Conservation (phyloP, 495 filamentous ascomycete species). For the Jackrogersella multiformis region DNA sequence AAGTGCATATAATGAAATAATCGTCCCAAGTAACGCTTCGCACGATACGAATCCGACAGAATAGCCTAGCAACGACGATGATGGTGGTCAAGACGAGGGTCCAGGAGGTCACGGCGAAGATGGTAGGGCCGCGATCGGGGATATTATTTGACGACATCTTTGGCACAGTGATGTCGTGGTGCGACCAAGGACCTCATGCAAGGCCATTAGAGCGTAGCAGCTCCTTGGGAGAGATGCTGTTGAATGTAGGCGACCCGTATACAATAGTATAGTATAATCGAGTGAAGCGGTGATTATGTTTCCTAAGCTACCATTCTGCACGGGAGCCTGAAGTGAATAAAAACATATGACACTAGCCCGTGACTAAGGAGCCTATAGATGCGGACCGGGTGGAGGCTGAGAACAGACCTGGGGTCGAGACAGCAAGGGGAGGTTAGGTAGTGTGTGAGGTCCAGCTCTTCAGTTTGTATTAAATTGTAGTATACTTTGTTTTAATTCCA, state of each 20-base stretch:
- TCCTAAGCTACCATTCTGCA: constrained; percentile 24
- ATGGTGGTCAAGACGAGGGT: constrained; percentile 72
- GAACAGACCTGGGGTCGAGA: constrained; percentile 12
- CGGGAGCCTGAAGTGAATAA: constrained; percentile 16
- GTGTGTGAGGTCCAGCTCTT: constrained; percentile 1
- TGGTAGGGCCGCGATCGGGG: constrained; percentile 69
- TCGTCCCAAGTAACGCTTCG: constrained; percentile 76
- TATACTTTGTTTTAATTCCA: neutral
- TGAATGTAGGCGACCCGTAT: constrained; percentile 21
- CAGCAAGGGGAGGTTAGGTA: neutral
- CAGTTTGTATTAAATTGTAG: too few relatives aligned
- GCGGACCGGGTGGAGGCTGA: constrained; percentile 4
- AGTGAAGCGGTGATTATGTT: constrained; percentile 15
- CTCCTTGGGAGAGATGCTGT: constrained; percentile 28
- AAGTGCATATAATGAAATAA: constrained; percentile 84
- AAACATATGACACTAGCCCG: constrained; percentile 18
- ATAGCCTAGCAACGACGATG: constrained; percentile 76
- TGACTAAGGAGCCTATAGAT: constrained; percentile 13
- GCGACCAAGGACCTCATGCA: constrained; percentile 33
- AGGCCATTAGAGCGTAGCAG: constrained; percentile 39
- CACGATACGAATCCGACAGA: constrained; percentile 78
- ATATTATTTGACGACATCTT: constrained; percentile 42
- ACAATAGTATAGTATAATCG: constrained; percentile 25
- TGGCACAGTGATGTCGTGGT: constrained; percentile 30
- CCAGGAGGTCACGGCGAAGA: constrained; percentile 77